Conservation (phyloP, 345 rosid genomes). For the Eutrema japonicum region DNA sequence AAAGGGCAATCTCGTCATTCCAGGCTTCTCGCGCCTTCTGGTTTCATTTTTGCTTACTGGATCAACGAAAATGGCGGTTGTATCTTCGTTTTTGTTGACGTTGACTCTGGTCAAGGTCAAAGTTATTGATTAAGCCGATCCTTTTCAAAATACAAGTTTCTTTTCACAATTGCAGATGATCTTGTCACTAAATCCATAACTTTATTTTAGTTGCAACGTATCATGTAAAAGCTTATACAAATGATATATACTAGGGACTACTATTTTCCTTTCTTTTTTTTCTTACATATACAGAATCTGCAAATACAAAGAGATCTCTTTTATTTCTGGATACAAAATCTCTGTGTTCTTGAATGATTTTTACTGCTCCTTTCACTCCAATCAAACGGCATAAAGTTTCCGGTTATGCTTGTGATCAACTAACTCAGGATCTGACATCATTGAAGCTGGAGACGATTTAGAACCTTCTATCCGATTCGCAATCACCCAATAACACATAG, state of each 20-base stretch:
- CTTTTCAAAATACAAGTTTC: neutral
- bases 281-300: constrained; percentile 28
- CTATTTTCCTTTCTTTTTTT: neutral
- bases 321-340: constrained; percentile 32
- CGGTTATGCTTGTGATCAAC: constrained; percentile 53
- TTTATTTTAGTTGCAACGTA: neutral
- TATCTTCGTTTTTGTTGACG: neutral
- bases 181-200: neutral
- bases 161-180: neutral
- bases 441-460: constrained; percentile 58
- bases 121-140: too few species aligned
- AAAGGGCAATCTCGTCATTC: constrained; percentile 24
- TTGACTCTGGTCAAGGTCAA: neutral
- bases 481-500: constrained; percentile 92
- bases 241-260: neutral
- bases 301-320: constrained; percentile 14
- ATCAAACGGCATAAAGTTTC: constrained; percentile 77
- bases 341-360: constrained; percentile 23
- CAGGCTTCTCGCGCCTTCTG: neutral
- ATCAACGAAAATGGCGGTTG: neutral
- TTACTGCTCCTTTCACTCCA: constrained; percentile 2
- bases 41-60: neutral
- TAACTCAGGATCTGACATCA: constrained; percentile 71
- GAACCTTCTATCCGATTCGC: constrained; percentile 63
- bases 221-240: constrained; percentile 1